These are phyloP conservation scores for Phytophthora sp. DNA, from an alignment of 352 stramenopile species.

Conservation along the genomic window DNA sequence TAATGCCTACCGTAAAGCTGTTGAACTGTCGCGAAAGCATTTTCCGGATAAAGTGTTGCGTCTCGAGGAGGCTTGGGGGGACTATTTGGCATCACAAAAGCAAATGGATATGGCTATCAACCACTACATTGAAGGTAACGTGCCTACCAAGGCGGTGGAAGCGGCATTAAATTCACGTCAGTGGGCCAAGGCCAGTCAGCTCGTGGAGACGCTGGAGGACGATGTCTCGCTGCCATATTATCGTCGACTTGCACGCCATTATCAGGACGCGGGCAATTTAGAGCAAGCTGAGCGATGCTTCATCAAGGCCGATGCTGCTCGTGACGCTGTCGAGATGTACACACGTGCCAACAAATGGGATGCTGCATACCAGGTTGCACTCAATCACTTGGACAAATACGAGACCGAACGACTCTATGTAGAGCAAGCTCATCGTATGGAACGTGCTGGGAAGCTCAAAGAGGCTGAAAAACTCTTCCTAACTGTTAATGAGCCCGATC, in stretches of 20 bases:
- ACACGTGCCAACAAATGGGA: conserved; percentile 94
- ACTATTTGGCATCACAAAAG: conserved; percentile 93
- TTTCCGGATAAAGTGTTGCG: conserved; percentile 92
- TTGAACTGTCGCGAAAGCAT: conserved; percentile 91
- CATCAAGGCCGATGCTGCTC: conserved; percentile 88
- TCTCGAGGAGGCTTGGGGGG: conserved; percentile 93
- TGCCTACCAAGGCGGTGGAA: conserved; percentile 92
- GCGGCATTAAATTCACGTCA: conserved; percentile 93
- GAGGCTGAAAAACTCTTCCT: conserved; percentile 95
- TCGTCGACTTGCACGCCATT: conserved; percentile 87
- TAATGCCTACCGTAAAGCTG: conserved; percentile 92
- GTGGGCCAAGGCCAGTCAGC: conserved; percentile 92
- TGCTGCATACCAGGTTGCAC: conserved; percentile 91
- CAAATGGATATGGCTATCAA: conserved; percentile 97
- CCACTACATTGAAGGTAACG: conserved; percentile 96
- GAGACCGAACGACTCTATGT: conserved; percentile 94
- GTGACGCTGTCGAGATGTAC: conserved; percentile 96
- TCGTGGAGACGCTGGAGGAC: conserved; percentile 92
- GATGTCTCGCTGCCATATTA: conserved; percentile 93
- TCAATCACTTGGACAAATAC: conserved; percentile 92
- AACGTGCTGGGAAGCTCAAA: conserved; percentile 90
- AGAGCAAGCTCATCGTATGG: conserved; percentile 92
- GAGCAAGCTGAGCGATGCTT: conserved; percentile 93
- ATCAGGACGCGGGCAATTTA: conserved; percentile 86
- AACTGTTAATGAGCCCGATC: conserved; percentile 91